Percentiles rank a stretch among this genome's conserved stretches.
These are phyloP conservation scores for Plantago ovata DNA, from an alignment of 257 asterid species.

Conservation along the genomic window DNA sequence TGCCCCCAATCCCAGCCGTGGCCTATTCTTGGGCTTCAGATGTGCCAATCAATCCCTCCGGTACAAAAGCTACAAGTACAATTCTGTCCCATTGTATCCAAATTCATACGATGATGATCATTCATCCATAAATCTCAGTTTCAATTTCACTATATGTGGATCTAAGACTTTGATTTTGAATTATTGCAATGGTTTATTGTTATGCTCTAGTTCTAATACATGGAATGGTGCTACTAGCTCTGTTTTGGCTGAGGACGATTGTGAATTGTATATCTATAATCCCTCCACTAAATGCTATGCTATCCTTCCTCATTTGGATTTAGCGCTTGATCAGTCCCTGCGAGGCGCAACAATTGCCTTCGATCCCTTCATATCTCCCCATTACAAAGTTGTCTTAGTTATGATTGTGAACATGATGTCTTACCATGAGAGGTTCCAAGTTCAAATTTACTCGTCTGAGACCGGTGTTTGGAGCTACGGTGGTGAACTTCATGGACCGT, in stretches of 20 bases:
- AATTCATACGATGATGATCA: too few species aligned
- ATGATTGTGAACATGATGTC: not conserved
- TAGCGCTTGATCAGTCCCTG: not conserved
- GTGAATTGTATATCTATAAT: conserved; percentile 17
- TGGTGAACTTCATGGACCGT: not conserved
- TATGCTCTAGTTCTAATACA: too few species aligned
- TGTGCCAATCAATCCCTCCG: too few species aligned
- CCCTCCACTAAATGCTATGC: conserved; percentile 15
- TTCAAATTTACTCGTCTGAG: conserved; percentile 30
- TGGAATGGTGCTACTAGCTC: too few species aligned
- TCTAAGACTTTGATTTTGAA: conserved; percentile 8
- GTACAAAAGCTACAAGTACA: too few species aligned
- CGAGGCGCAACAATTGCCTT: conserved; percentile 20
- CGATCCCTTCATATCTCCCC: conserved; percentile 26
- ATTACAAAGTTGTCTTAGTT: conserved; percentile 25
- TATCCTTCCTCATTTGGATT: not conserved
- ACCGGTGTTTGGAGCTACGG: conserved; percentile 22
- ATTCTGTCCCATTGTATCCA: too few species aligned
- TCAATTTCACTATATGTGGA: not conserved
- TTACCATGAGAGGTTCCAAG: not conserved
- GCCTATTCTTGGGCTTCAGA: not conserved
- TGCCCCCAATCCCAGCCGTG: not conserved
- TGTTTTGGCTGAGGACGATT: not conserved
- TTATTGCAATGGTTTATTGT: conserved; percentile 27
- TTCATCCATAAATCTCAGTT: too few species aligned